These are phyloP conservation scores for Komagataella pseudopastoris DNA, from an alignment of 805 yeast species.

Conservation along the genomic window DNA sequence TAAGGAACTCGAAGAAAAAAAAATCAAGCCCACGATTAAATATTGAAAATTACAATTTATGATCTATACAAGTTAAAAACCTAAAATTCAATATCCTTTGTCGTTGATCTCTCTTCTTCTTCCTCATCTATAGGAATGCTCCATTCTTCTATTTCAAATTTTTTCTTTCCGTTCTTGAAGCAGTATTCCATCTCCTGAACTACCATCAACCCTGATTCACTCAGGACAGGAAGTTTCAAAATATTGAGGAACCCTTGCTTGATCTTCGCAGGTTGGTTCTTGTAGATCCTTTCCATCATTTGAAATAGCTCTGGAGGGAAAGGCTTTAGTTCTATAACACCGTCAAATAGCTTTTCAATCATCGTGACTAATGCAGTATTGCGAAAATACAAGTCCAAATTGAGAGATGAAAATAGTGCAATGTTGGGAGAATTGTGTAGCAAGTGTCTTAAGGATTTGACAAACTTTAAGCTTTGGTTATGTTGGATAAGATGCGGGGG, in stretches of 20 bases:
- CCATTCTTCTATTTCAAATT: constrained; percentile 86
- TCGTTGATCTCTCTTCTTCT: constrained; percentile 20
- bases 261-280: constrained; percentile 57
- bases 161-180: constrained; percentile 70
- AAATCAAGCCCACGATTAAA: neutral
- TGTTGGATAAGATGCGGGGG: constrained; percentile 33
- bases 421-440: constrained; percentile 25
- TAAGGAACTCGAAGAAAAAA: neutral
- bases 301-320: constrained; percentile 63
- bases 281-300: constrained; percentile 54
- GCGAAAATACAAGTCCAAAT: constrained; percentile 56
- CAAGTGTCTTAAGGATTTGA: constrained; percentile 44
- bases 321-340: constrained; percentile 66
- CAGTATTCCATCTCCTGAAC: constrained; percentile 66
- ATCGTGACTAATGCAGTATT: constrained; percentile 29
- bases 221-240: constrained; percentile 53
- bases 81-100: constrained; percentile 1
- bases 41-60: neutral
- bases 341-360: constrained; percentile 49
- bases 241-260: constrained; percentile 83
- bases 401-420: constrained; percentile 39
- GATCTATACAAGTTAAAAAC: neutral
- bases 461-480: constrained; percentile 35
- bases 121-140: constrained; percentile 93
- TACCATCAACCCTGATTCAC: constrained; percentile 73